phyloP scores from a whole-genome alignment of 805 yeast species.

The Saturnispora bothae region DNA sequence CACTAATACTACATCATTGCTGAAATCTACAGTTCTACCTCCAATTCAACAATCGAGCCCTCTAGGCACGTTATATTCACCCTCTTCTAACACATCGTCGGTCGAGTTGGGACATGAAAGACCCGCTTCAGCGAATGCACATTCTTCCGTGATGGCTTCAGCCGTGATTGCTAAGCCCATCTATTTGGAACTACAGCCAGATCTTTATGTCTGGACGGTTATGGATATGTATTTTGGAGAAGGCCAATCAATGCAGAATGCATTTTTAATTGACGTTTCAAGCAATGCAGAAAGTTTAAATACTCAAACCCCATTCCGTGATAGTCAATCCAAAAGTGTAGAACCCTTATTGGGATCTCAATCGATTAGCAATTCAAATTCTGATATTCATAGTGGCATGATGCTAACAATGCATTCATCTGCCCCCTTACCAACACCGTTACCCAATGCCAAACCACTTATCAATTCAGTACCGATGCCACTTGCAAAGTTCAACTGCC shows the following conservation, averaged over 20 bases:
- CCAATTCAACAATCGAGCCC: conserved; percentile 2
- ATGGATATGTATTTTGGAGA: conserved; percentile 50
- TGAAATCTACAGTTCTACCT: background rate
- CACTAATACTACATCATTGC: background rate
- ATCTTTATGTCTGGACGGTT: conserved; percentile 45
- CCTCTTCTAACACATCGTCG: background rate
- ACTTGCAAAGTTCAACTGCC: background rate
- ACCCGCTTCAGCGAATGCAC: background rate
- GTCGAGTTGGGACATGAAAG: background rate
- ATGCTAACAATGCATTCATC: background rate
- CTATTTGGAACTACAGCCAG: conserved; percentile 40
- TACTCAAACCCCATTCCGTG: too few species aligned
- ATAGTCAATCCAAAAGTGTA: background rate
- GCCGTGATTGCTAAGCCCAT: background rate
- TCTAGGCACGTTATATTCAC: background rate
- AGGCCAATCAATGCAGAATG: conserved; percentile 61
- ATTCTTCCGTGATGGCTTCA: background rate
- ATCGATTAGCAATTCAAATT: background rate
- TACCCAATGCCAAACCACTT: background rate
- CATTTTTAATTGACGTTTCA: conserved; percentile 43
- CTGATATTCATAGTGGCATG: background rate
- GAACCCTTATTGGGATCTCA: conserved; percentile 1
- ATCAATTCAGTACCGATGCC: background rate
- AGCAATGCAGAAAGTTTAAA: background rate
- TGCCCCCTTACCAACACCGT: conserved; percentile 7